Evolutionary conservation across 2,329 filamentous ascomycete genomes (phyloP).

Genomic region (Calonectria hongkongensis): DNA sequence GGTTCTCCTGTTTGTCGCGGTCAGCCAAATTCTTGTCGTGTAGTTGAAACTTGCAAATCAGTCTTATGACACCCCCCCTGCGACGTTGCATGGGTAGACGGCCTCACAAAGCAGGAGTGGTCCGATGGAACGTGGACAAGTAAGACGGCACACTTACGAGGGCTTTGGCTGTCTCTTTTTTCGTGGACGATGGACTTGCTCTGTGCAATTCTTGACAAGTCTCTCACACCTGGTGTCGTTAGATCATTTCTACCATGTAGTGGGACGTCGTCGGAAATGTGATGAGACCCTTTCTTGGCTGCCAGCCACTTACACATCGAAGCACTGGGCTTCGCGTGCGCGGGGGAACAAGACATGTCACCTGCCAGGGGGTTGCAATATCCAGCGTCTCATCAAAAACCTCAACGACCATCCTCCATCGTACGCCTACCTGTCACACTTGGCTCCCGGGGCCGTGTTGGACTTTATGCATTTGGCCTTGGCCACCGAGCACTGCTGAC

Average conservation of each 20-base stretch:
- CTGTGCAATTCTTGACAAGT: conserved; percentile 67
- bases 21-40: conserved; percentile 23
- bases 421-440: conserved; percentile 65
- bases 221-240: conserved; percentile 65
- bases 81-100: conserved; percentile 1
- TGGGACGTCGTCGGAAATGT: conserved; percentile 26
- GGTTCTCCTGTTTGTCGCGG: conserved; percentile 62
- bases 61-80: conserved; percentile 27
- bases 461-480: conserved; percentile 71
- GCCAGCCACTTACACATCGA: conserved; percentile 39
- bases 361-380: not conserved
- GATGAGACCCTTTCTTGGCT: conserved; percentile 38
- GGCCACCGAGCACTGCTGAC: conserved; percentile 67
- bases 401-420: not conserved
- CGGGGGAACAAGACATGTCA: conserved; percentile 31
- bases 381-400: not conserved
- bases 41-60: not conserved
- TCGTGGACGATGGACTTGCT: conserved; percentile 68
- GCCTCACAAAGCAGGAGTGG: not conserved
- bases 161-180: conserved; percentile 71
- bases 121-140: not conserved
- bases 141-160: conserved; percentile 63
- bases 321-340: conserved; percentile 28
- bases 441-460: conserved; percentile 59
- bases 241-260: conserved; percentile 4